A percentile compares a stretch with the other conserved stretches of the same genome.
Evolutionary conservation across 257 asterid genomes (phyloP).

Genomic region (Przewalskia tangutica): DNA sequence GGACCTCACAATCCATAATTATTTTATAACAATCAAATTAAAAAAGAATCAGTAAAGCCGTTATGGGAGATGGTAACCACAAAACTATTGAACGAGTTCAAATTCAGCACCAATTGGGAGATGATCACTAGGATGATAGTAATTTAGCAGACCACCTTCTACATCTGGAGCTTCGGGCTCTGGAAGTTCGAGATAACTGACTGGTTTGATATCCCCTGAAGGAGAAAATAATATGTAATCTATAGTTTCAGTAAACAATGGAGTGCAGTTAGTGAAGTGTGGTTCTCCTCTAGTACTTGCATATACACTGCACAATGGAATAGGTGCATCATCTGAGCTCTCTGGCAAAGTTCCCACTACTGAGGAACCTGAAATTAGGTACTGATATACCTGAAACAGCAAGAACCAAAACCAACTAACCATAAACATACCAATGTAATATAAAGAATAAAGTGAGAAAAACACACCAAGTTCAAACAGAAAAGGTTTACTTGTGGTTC

Average conservation of each 20-base stretch:
- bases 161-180: constrained; percentile 49
- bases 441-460: neutral
- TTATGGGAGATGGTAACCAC: neutral
- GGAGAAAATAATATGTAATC: constrained; percentile 78
- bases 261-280: constrained; percentile 79
- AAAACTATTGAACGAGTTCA: constrained; percentile 29
- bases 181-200: constrained; percentile 72
- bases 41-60: neutral
- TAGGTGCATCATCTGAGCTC: constrained; percentile 34
- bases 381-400: constrained; percentile 61
- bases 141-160: constrained; percentile 72
- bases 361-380: constrained; percentile 47
- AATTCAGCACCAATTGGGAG: constrained; percentile 92
- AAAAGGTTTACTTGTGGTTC: neutral
- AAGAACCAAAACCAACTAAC: neutral
- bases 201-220: constrained; percentile 39
- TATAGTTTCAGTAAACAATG: constrained; percentile 82
- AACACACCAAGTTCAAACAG: neutral
- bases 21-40: no score
- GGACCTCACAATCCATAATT: neutral
- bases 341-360: constrained; percentile 18
- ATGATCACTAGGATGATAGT: constrained; percentile 90
- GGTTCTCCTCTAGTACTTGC: constrained; percentile 77
- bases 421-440: neutral
- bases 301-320: constrained; percentile 62